Percentiles rank a stretch among this genome's conserved stretches.
Evolutionary conservation across 2,329 filamentous ascomycete species (phyloP).

Genomic region (Pseudocercospora eumusae): DNA sequence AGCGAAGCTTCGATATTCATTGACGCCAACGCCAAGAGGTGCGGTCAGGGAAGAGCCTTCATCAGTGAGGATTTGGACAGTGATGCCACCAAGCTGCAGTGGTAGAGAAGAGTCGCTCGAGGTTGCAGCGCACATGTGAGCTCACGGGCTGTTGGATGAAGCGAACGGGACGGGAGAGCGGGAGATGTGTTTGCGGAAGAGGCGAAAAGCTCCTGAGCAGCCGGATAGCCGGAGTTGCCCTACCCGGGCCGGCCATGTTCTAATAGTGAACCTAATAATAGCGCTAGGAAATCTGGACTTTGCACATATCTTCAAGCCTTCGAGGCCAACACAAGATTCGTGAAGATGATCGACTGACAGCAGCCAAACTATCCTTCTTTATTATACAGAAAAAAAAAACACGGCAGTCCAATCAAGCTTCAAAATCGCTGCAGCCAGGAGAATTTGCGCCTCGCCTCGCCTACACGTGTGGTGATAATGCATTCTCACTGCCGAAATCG

Average conservation of each 20-base stretch:
- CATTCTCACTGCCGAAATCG: background rate
- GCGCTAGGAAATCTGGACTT: background rate
- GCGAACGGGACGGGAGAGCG: background rate
- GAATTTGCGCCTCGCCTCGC: background rate
- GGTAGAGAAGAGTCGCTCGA: background rate
- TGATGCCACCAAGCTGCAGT: background rate
- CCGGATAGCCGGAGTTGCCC: background rate
- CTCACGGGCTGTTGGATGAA: background rate
- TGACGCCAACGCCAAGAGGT: constrained; percentile 1
- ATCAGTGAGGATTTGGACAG: background rate
- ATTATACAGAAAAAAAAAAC: background rate
- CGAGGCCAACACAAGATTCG: too few species aligned
- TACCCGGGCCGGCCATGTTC: background rate
- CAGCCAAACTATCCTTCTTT: background rate
- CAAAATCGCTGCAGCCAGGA: too few species aligned
- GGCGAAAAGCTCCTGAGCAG: background rate
- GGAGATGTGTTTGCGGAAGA: background rate
- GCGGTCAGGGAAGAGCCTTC: background rate
- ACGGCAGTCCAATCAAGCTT: too few species aligned
- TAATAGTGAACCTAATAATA: background rate
- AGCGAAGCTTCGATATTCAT: background rate
- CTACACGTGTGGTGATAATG: background rate
- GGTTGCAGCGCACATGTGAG: background rate
- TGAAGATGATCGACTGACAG: background rate
- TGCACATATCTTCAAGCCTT: too few species aligned